Evolutionary conservation across 177 flowering plant genomes (phyloP).

Genomic region (Vitis hybrid): DNA sequence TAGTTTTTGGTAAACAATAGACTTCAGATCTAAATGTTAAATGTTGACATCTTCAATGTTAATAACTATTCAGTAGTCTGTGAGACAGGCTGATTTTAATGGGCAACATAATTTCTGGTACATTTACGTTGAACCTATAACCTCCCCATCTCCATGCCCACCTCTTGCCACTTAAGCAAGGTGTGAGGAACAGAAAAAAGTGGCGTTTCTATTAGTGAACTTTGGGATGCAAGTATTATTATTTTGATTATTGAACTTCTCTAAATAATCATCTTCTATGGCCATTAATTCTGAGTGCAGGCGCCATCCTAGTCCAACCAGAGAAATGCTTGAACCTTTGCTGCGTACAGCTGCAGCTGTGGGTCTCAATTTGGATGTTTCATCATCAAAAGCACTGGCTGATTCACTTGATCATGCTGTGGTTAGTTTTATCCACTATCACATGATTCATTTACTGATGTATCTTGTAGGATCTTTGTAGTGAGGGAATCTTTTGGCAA

Average conservation of each 20-base stretch:
- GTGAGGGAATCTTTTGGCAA: too few relatives aligned
- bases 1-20: too few relatives aligned
- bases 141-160: too few relatives aligned
- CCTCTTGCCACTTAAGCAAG: too few relatives aligned
- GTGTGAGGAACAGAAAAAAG: too few relatives aligned
- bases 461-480: neutral
- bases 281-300: slow-evolving; percentile 38
- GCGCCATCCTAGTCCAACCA: slow-evolving; percentile 97
- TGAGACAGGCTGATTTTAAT: too few relatives aligned
- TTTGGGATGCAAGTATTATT: neutral
- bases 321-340: slow-evolving; percentile 95
- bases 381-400: slow-evolving; percentile 94
- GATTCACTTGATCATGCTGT: slow-evolving; percentile 96
- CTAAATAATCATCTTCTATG: neutral
- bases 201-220: neutral
- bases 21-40: too few relatives aligned
- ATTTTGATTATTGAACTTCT: neutral
- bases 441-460: neutral
- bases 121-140: too few relatives aligned
- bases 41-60: too few relatives aligned
- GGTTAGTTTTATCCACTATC: slow-evolving; percentile 36
- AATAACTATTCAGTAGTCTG: too few relatives aligned
- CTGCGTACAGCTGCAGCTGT: slow-evolving; percentile 86
- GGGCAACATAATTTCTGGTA: too few relatives aligned
- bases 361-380: slow-evolving; percentile 80